Percentiles rank a stretch among this genome's conserved stretches.
Conservation (phyloP, 306 rosid genomes). For the Quercus berberidifolia region DNA sequence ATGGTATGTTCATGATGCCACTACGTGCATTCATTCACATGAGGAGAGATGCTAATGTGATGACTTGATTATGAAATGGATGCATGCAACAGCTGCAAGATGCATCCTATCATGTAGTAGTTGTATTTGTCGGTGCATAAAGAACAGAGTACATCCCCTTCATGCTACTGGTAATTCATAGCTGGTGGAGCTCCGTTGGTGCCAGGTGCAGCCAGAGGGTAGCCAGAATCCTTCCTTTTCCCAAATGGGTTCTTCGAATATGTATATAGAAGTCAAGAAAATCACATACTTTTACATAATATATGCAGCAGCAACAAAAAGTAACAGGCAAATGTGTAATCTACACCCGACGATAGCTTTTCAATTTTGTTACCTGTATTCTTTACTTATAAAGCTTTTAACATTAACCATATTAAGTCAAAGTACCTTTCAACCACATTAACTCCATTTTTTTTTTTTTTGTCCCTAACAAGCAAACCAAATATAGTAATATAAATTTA, state of each 20-base stretch:
- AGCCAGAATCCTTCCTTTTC: conserved; percentile 72
- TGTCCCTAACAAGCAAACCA: not conserved
- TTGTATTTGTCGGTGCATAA: conserved; percentile 69
- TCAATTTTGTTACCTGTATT: not conserved
- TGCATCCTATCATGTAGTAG: conserved; percentile 91
- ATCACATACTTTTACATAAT: conserved; percentile 10
- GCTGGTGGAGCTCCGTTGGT: conserved; percentile 71
- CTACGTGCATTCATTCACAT: conserved; percentile 73
- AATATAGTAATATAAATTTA: not conserved
- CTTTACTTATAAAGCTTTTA: not conserved
- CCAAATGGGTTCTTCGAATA: conserved; percentile 97
- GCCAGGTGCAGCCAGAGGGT: conserved; percentile 47
- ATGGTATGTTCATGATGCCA: conserved; percentile 90
- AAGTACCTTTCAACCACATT: not conserved
- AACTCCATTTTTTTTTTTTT: too few species aligned
- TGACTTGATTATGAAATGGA: conserved; percentile 94
- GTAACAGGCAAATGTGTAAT: not conserved
- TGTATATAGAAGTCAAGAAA: conserved; percentile 63
- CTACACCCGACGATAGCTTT: too few species aligned
- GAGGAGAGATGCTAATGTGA: conserved; percentile 86
- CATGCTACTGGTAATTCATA: conserved; percentile 80
- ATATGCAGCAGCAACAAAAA: not conserved
- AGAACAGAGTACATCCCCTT: conserved; percentile 98
- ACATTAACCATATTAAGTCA: not conserved
- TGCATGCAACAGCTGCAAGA: conserved; percentile 98